These are phyloP conservation scores for Curvularia eragrostidis DNA, from an alignment of 2,329 filamentous ascomycete genomes.

Conservation along the genomic window DNA sequence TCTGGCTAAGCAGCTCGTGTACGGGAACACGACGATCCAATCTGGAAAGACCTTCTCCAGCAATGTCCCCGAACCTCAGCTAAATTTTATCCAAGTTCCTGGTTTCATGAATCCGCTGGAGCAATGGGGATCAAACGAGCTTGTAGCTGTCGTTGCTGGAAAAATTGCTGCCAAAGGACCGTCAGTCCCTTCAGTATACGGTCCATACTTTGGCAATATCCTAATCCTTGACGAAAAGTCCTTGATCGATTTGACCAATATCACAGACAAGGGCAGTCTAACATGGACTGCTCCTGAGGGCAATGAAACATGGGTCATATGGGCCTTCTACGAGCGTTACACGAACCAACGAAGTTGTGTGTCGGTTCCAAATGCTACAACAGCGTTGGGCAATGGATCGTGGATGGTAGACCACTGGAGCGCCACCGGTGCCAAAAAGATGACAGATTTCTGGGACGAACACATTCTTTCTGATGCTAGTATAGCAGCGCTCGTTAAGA, in stretches of 20 bases:
- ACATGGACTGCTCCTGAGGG: background rate
- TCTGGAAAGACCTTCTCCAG: background rate
- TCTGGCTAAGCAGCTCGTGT: background rate
- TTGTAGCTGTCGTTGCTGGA: background rate
- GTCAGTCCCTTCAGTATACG: background rate
- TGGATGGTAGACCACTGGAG: background rate
- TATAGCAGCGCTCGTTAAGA: background rate
- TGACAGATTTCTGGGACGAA: background rate
- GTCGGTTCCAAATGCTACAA: background rate
- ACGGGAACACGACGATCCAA: background rate
- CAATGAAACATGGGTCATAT: background rate
- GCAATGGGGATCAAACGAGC: background rate
- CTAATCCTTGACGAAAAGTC: background rate
- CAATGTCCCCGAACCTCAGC: background rate
- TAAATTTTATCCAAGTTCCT: background rate
- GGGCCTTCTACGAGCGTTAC: background rate
- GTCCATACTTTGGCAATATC: too few relatives aligned
- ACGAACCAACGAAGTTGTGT: background rate
- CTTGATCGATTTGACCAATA: background rate
- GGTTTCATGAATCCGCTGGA: background rate
- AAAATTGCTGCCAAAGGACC: background rate
- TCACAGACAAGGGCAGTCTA: background rate
- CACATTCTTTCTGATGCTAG: background rate
- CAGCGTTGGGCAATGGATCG: background rate
- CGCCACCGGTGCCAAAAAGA: background rate